Percentiles rank a stretch among this genome's conserved stretches.
Conservation (phyloP, 1,139 yeast genomes). For the Blastobotrys illinoisensis region DNA sequence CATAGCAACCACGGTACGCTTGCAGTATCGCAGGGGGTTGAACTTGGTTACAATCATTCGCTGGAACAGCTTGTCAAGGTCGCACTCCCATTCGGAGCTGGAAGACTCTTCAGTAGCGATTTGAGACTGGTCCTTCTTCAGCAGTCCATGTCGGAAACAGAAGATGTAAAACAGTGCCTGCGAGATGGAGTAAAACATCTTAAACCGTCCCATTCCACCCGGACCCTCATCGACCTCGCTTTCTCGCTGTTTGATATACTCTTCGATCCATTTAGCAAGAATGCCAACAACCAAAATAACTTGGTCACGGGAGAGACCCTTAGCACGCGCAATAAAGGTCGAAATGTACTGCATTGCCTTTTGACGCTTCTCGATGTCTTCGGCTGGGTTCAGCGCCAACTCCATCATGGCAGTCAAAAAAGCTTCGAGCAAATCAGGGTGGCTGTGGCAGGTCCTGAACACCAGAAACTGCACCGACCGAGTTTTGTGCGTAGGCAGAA, state of each 20-base stretch:
- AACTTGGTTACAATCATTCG: slow-evolving; percentile 80
- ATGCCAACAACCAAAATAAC: slow-evolving; percentile 73
- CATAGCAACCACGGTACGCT: slow-evolving; percentile 87
- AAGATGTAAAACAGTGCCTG: slow-evolving; percentile 88
- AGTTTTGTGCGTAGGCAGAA: slow-evolving; percentile 89
- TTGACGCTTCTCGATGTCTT: slow-evolving; percentile 66
- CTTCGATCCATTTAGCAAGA: slow-evolving; percentile 74
- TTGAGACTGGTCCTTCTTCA: slow-evolving; percentile 38
- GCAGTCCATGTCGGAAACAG: slow-evolving; percentile 71
- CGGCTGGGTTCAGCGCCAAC: slow-evolving; percentile 64
- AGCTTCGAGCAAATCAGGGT: slow-evolving; percentile 78
- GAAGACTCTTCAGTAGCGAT: slow-evolving; percentile 16
- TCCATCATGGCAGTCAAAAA: slow-evolving; percentile 79
- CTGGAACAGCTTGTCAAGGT: slow-evolving; percentile 79
- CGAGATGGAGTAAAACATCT: slow-evolving; percentile 85
- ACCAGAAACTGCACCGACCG: slow-evolving; percentile 81
- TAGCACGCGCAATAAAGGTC: slow-evolving; percentile 87
- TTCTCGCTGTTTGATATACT: slow-evolving; percentile 79
- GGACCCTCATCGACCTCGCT: slow-evolving; percentile 58
- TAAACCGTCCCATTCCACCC: slow-evolving; percentile 51
- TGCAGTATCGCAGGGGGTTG: slow-evolving; percentile 90
- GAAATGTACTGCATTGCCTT: slow-evolving; percentile 90
- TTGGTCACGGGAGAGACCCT: slow-evolving; percentile 62
- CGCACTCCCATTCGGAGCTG: slow-evolving; percentile 64
- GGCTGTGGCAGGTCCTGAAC: slow-evolving; percentile 77